Base-by-base conservation (phyloP, 768 basidiomycete genomes). In the Crepidotus variabilis region DNA sequence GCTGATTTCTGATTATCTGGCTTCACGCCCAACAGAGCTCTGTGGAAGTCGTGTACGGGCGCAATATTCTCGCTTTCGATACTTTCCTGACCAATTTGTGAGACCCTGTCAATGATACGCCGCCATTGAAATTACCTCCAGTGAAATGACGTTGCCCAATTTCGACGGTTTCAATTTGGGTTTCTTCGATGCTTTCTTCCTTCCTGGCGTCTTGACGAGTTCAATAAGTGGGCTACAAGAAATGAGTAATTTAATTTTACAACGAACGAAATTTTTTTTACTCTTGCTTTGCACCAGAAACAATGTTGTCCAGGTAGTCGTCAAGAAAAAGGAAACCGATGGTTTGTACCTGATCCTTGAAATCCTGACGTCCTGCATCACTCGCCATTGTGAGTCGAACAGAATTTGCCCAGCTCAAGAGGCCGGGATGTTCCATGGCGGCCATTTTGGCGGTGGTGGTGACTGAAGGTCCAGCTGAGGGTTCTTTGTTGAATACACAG, bases 301-400 rank as follows among this genome's bases (percentile, higher is more conserved):
- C 72, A 56, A 92, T 90, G 62, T 82, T 83, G 62, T 87, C 85
- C 46, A 92, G 72, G 65, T 92, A 92, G 64, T 86, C 84, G 59
- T 91, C 85, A 45, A 93, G 80, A 68, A 92, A 92, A 60, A 84
- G 76, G 69, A 91, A 89, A 2, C 88, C 91, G 58, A 90, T 84
- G 2, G 76, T 80, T 50, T 89, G 86, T 35, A 92, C 80, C 64
- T 91, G 86, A 51, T 87, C 84, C 53, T 87, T 81, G 62, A 93
- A 84, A 50, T 81, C 72, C 60, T 86, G 78, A 13, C 87, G 82
- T 21, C 85, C 88, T 53, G 86, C 81, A 66, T 92, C 91, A 50
- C 77, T 84, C 6, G 78, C 80, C 84, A 92, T 90, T 33, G 81
- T 79, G 14, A 82, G 71, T 47, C 87, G 80, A 50, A 92, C 80